Base-by-base conservation (phyloP, 768 basidiomycete species). In the Tricholoma furcatifolium region DNA sequence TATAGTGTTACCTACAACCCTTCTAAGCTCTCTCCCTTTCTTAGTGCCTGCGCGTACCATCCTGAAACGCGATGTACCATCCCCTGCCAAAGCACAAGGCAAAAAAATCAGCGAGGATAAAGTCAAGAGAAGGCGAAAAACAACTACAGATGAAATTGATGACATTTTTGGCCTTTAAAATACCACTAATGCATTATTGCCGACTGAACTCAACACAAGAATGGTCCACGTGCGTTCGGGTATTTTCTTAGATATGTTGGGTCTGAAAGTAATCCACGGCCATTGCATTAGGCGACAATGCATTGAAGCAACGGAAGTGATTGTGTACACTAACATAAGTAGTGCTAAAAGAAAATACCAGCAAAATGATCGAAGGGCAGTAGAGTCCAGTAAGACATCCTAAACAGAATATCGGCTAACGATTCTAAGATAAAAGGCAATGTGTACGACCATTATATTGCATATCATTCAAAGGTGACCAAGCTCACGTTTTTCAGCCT, bases 71-170 rank as follows among this genome's bases (percentile, higher is more conserved):
- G 20, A 32, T 5, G 17, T 20, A 14, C 20, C 12, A n/a, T 20
- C 31, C 23, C 21, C 30, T 45, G 31, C 15, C 6, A 35, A 50
- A 40, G 34, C 17, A n/a, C 12, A 23, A 14, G n/a, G n/a, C 15
- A 12, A 15, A 12, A 51, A 54, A 47, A 36, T 35, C 17, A 20
- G 31, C 39, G 61, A 57, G 10, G 14, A 10, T 3, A 51, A 35
- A 14, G 5, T 12, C 50, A 75, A 70, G 56, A 72, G 67, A 53
- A 73, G 71, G 57, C 73, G 68, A 55, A 78, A 71, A 62, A 67
- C 64, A 53, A 67, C 64, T 39, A 69, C 59, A 49, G 77, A 88
- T 57, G 86, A 86, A 60, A 88, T 88, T 34, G 86, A 88, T 57
- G 79, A 78, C n/a, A 87, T 88, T 18, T 87, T 87, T 63, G 80